Conservation (phyloP, 805 yeast species). For the Kurtzmaniella fragi region DNA sequence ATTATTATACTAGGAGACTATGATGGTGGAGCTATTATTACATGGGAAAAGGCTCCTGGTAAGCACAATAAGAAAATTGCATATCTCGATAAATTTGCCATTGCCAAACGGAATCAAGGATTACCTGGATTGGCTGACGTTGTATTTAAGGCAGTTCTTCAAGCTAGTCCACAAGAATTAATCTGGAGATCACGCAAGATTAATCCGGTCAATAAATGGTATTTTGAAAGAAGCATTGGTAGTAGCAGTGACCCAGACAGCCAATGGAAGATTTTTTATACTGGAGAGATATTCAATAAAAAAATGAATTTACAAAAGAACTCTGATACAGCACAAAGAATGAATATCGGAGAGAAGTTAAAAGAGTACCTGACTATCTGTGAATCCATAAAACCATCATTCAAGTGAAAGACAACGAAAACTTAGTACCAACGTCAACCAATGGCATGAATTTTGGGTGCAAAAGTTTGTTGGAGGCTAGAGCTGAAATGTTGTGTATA, state of each 20-base stretch:
- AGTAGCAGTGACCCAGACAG: constrained; percentile 38
- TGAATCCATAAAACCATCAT: constrained; percentile 54
- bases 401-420: constrained; percentile 13
- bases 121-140: constrained; percentile 92
- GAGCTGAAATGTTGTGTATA: too few species aligned
- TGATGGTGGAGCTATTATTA: constrained; percentile 90
- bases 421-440: too few species aligned
- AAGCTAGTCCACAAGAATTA: constrained; percentile 63
- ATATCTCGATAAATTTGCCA: constrained; percentile 92
- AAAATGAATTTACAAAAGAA: constrained; percentile 20
- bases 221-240: constrained; percentile 85
- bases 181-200: constrained; percentile 85
- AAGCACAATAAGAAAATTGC: constrained; percentile 43
- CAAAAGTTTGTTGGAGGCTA: too few species aligned
- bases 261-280: constrained; percentile 37
- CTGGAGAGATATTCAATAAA: constrained; percentile 36
- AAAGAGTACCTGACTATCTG: constrained; percentile 51
- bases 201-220: constrained; percentile 97
- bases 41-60: constrained; percentile 54
- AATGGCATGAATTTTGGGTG: too few species aligned
- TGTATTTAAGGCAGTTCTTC: constrained; percentile 74
- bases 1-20: constrained; percentile 88
- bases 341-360: constrained; percentile 29
- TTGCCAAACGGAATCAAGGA: constrained; percentile 78
- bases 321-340: constrained; percentile 10